Evolutionary conservation across 2,329 filamentous ascomycete genomes (phyloP).

Genomic region (Botrytis squamosa): DNA sequence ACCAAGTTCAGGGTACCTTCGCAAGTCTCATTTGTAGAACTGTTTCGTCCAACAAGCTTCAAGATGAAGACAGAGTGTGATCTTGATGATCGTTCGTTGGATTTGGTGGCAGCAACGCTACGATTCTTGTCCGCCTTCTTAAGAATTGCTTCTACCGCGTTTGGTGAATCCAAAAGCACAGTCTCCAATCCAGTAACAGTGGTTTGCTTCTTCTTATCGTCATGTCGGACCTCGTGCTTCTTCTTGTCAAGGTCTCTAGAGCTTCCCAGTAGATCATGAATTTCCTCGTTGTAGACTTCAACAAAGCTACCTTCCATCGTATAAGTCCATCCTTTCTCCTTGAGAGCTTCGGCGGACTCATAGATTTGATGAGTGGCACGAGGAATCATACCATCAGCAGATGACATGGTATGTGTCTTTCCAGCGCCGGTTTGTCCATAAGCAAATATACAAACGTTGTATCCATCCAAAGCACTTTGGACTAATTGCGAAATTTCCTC

Average conservation of each 20-base stretch:
- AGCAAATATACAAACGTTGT: constrained; percentile 98
- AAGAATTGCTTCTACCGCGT: constrained; percentile 77
- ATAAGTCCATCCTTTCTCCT: constrained; percentile 92
- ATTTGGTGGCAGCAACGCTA: constrained; percentile 93
- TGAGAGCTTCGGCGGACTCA: constrained; percentile 75
- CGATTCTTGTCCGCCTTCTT: constrained; percentile 80
- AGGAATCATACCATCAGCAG: constrained; percentile 89
- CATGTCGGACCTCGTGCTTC: constrained; percentile 87
- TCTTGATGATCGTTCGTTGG: constrained; percentile 90
- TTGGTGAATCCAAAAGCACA: constrained; percentile 73
- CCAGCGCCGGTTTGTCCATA: constrained; percentile 97
- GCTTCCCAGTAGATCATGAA: constrained; percentile 81
- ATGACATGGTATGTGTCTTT: constrained; percentile 96
- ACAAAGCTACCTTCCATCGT: constrained; percentile 93
- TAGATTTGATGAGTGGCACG: constrained; percentile 92
- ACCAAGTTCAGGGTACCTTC: constrained; percentile 95
- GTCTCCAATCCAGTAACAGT: constrained; percentile 77
- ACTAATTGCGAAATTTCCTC: constrained; percentile 96
- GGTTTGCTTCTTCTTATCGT: constrained; percentile 77
- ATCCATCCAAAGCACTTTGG: constrained; percentile 92
- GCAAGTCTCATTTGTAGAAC: constrained; percentile 72
- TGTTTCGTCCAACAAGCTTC: constrained; percentile 70
- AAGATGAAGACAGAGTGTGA: constrained; percentile 97
- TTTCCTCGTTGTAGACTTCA: constrained; percentile 96
- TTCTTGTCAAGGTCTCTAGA: constrained; percentile 72